Conservation (phyloP, 768 basidiomycete species). For the Naganishia onofrii region DNA sequence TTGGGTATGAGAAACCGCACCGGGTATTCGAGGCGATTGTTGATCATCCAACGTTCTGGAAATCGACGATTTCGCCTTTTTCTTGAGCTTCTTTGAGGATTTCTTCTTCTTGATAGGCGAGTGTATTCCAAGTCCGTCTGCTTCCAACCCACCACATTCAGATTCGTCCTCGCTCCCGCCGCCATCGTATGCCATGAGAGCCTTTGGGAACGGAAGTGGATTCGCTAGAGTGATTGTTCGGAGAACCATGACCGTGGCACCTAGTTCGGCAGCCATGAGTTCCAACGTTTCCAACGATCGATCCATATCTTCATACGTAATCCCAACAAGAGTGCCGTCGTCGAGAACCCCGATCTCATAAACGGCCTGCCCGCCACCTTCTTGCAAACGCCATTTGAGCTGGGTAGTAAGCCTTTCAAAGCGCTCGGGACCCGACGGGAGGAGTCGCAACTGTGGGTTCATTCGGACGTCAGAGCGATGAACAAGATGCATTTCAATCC, state of each 20-base stretch:
- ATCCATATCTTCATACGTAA: slow-evolving; percentile 68
- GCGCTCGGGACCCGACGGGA: slow-evolving; percentile 63
- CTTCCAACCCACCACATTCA: neutral
- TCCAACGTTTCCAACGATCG: slow-evolving; percentile 80
- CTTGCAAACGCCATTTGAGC: slow-evolving; percentile 87
- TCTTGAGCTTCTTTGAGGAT: neutral
- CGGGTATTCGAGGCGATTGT: neutral
- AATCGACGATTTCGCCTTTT: slow-evolving; percentile 3
- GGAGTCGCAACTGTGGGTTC: slow-evolving; percentile 62
- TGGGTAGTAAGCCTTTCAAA: slow-evolving; percentile 74
- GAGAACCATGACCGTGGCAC: slow-evolving; percentile 84
- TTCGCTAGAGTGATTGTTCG: slow-evolving; percentile 63
- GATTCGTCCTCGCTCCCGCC: slow-evolving; percentile 3
- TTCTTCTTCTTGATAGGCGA: slow-evolving; percentile 8
- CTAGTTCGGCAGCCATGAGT: slow-evolving; percentile 91
- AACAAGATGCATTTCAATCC: neutral
- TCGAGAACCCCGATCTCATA: slow-evolving; percentile 79
- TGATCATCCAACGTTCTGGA: neutral
- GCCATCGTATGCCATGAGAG: neutral
- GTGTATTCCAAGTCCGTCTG: neutral
- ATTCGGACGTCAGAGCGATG: neutral
- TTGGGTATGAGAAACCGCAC: too few species aligned
- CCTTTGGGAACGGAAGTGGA: slow-evolving; percentile 16
- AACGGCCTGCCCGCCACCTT: slow-evolving; percentile 78
- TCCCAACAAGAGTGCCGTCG: slow-evolving; percentile 79